Evolutionary conservation across 208 protist genomes (phyloP).

Genomic region (Trypanosoma melophagium): DNA sequence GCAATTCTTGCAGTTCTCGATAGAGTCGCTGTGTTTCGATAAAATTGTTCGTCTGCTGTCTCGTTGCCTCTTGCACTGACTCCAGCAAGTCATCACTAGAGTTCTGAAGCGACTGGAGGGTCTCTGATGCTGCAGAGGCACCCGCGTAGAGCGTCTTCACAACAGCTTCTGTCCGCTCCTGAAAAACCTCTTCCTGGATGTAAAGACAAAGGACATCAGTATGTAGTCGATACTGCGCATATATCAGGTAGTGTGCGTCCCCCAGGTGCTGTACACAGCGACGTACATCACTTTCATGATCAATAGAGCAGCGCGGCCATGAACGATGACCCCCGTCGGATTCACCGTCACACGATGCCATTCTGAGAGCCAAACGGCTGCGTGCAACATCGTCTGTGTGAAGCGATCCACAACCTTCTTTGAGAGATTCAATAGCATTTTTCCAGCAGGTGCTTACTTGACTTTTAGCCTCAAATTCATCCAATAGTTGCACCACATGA

Average conservation of each 20-base stretch:
- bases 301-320: constrained; percentile 24
- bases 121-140: constrained; percentile 33
- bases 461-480: constrained; percentile 48
- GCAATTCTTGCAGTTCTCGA: constrained; percentile 36
- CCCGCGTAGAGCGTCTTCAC: constrained; percentile 55
- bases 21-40: constrained; percentile 32
- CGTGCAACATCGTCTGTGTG: constrained; percentile 53
- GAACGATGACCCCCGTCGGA: constrained; percentile 50
- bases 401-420: constrained; percentile 43
- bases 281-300: constrained; percentile 19
- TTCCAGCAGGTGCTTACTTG: constrained; percentile 74
- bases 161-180: constrained; percentile 78
- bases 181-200: constrained; percentile 82
- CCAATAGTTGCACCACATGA: constrained; percentile 31
- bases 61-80: constrained; percentile 24
- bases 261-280: constrained; percentile 58
- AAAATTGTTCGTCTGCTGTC: constrained; percentile 38
- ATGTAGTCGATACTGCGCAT: constrained; percentile 87
- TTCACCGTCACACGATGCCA: constrained; percentile 75
- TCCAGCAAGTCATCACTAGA: constrained; percentile 33
- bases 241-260: constrained; percentile 67
- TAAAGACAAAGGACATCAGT: constrained; percentile 79
- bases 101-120: constrained; percentile 36
- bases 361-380: constrained; percentile 65
- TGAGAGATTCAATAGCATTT: constrained; percentile 44